Base-by-base conservation (phyloP, 345 rosid genomes). In the Eucalyptus tenuipes region DNA sequence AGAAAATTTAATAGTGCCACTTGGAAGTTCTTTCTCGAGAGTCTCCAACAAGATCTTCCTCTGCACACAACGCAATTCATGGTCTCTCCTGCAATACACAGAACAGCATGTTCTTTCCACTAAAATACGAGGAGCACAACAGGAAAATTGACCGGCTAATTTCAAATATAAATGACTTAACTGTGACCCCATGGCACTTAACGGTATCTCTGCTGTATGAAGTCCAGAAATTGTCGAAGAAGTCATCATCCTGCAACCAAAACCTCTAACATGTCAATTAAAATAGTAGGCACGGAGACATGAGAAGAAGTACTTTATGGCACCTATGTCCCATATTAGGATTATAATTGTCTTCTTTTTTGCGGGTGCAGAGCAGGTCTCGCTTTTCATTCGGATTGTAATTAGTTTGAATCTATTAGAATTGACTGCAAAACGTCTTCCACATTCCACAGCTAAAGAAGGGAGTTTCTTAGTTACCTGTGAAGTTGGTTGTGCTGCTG, bases 1-100 rank as follows among this genome's bases (percentile, higher is more conserved):
- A n/a, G 96, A 94, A 91, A 91, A 96, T 90, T 93, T 93, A 33
- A 96, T 91, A 85, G 96, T 96, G 85, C 90, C 95, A 37, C 49
- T 49, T 33, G 98, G 99, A 18, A 97, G 93, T 57, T 94, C 95
- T 49, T 42, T 90, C 29, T 88, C 93, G 31, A 95, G 93, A 61
- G 94, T 88, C 90, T 95, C 97, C 88, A 97, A 44, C 91, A 97
- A 66, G 64, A 91, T 11, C 86, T 89, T 91, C 90, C 99, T 96
- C 89, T 86, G 92, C 45, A 93, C 91, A 85, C 96, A 93, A 45
- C 95, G 90, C 75, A 93, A 48, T 88, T 95, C 98, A 25, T 88
- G 89, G 25, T 91, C 95, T 86, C 95, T 90, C 49, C 95, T 90
- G 85, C 79, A 31, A 31, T 66, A 27, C 80, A 53, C 40, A 48